These are phyloP conservation scores for Carex pumila DNA, from an alignment of 176 grass and related monocot species.

Conservation along the genomic window DNA sequence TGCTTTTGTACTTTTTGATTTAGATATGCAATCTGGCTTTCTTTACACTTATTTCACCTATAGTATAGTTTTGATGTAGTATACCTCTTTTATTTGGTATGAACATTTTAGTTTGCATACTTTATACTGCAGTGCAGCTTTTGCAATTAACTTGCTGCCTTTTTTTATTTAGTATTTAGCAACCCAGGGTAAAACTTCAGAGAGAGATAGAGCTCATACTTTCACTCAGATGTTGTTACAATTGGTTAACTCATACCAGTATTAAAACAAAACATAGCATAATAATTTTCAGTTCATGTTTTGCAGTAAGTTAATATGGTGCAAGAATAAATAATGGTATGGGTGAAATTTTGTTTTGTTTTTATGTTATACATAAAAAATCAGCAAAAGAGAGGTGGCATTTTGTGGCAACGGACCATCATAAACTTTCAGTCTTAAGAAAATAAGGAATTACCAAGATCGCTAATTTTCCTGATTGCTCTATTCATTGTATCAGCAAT, in stretches of 20 bases:
- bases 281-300: too few species aligned
- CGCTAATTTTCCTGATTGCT: conserved; percentile 99
- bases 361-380: too few species aligned
- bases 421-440: background rate
- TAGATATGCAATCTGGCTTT: background rate
- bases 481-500: conserved; percentile 95
- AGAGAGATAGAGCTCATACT: background rate
- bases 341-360: too few species aligned
- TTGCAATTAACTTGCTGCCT: background rate
- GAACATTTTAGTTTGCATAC: background rate
- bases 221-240: background rate
- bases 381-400: too few species aligned
- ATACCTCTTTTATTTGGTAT: background rate
- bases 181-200: background rate
- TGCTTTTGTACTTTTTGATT: background rate
- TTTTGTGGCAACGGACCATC: too few species aligned
- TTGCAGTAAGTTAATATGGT: too few species aligned
- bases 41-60: background rate
- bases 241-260: background rate
- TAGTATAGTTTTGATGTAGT: background rate
- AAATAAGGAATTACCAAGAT: conserved; percentile 46
- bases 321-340: too few species aligned
- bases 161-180: background rate
- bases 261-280: background rate
- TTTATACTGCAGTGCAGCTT: background rate